These are phyloP conservation scores for Diplodia mutila DNA, from an alignment of 2,329 filamentous ascomycete species.

Conservation along the genomic window DNA sequence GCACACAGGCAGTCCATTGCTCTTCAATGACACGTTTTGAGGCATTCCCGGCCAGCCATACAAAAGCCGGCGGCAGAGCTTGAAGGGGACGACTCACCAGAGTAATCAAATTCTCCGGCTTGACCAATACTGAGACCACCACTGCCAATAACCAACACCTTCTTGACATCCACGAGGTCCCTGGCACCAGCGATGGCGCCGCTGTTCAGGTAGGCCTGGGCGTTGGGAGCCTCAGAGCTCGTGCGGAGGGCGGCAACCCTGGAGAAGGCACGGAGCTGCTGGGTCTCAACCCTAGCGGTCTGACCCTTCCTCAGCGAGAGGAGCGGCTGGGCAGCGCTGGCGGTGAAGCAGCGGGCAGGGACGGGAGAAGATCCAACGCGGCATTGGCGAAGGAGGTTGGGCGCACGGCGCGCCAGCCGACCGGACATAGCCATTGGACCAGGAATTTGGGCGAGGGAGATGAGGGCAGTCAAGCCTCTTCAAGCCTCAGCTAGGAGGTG, in stretches of 20 bases:
- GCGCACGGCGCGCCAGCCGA: conserved; percentile 47
- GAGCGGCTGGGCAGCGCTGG: conserved; percentile 39
- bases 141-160: conserved; percentile 94
- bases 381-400: conserved; percentile 39
- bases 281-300: conserved; percentile 39
- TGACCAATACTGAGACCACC: conserved; percentile 96
- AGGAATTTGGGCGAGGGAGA: conserved; percentile 21
- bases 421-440: conserved; percentile 45
- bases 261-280: conserved; percentile 45
- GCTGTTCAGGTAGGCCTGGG: conserved; percentile 86
- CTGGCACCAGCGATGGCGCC: conserved; percentile 78
- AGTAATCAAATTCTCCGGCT: conserved; percentile 98
- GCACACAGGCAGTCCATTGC: too few relatives aligned
- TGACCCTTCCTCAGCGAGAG: conserved; percentile 35
- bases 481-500: conserved; percentile 23
- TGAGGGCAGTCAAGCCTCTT: conserved; percentile 35
- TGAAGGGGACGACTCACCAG: conserved; percentile 65
- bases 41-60: not conserved
- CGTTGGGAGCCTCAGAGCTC: conserved; percentile 73
- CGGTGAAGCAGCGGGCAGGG: conserved; percentile 39
- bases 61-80: not conserved
- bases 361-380: conserved; percentile 37
- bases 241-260: conserved; percentile 40
- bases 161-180: conserved; percentile 87
- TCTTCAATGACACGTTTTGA: not conserved